phyloP scores from a whole-genome alignment of 345 rosid species.

The Zanthoxylum bungeanum region DNA sequence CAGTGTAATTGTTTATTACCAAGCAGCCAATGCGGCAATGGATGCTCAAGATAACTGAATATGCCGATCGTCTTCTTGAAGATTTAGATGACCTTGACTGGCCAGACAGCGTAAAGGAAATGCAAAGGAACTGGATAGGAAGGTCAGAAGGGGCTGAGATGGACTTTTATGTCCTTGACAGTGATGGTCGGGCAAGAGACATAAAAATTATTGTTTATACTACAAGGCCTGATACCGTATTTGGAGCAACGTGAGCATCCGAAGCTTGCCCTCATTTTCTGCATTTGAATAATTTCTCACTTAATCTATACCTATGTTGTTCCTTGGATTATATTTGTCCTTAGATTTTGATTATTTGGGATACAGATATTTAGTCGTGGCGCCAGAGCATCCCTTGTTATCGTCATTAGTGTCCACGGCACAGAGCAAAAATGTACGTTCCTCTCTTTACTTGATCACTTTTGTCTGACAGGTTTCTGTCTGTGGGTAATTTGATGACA shows the following conservation, averaged over 20 bases:
- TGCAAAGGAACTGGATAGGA: constrained; percentile 97
- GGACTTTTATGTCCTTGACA: constrained; percentile 57
- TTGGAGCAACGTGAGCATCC: constrained; percentile 82
- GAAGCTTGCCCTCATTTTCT: constrained; percentile 4
- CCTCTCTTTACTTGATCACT: not conserved
- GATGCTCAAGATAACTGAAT: constrained; percentile 95
- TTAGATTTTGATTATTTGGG: constrained; percentile 16
- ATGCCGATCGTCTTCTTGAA: constrained; percentile 88
- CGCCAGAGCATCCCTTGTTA: constrained; percentile 77
- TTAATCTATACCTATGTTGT: not conserved
- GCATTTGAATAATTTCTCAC: not conserved
- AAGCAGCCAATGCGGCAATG: constrained; percentile 99
- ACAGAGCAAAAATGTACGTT: constrained; percentile 51
- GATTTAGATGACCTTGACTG: constrained; percentile 91
- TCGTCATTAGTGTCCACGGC: constrained; percentile 48
- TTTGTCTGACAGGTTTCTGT: constrained; percentile 3
- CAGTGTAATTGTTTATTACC: constrained; percentile 95
- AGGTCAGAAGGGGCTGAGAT: constrained; percentile 88
- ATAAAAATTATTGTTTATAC: constrained; percentile 65
- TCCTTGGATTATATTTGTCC: constrained; percentile 1
- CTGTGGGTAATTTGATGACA: not conserved
- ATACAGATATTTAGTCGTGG: constrained; percentile 86
- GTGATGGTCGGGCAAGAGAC: constrained; percentile 50
- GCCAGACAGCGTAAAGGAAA: constrained; percentile 93
- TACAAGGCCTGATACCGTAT: constrained; percentile 87